Conservation (phyloP, 2,329 filamentous ascomycete species). For the Zymoseptoria ardabiliae region DNA sequence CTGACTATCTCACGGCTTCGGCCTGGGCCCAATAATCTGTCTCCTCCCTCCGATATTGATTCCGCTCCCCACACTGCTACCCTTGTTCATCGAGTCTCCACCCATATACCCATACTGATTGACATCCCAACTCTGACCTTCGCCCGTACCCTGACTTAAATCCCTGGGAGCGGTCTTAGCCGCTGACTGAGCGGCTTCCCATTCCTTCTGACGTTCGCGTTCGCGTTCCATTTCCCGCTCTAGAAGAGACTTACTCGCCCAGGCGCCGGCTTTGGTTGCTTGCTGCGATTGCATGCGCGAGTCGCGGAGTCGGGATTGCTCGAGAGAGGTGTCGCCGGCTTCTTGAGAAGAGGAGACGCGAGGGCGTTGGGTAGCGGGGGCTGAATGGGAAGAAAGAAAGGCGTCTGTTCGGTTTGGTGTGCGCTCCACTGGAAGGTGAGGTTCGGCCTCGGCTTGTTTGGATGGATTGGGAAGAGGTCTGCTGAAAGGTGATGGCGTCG, state of each 20-base stretch:
- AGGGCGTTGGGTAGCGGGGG: conserved; percentile 39
- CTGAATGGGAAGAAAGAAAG: conserved; percentile 50
- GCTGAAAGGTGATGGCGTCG: conserved; percentile 37
- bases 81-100: conserved; percentile 64
- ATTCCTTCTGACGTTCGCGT: conserved; percentile 67
- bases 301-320: conserved; percentile 54
- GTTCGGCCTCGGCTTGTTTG: conserved; percentile 13
- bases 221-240: conserved; percentile 78
- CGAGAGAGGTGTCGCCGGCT: conserved; percentile 27
- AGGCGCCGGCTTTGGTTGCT: conserved; percentile 55
- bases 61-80: conserved; percentile 53
- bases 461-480: conserved; percentile 23
- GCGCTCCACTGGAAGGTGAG: conserved; percentile 17
- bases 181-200: conserved; percentile 68
- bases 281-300: conserved; percentile 52
- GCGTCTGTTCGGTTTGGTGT: conserved; percentile 48
- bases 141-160: conserved; percentile 55
- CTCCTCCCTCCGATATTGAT: conserved; percentile 58
- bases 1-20: conserved; percentile 43
- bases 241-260: conserved; percentile 62
- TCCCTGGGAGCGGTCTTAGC: conserved; percentile 50
- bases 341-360: conserved; percentile 43
- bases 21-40: conserved; percentile 72
- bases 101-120: conserved; percentile 71
- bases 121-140: conserved; percentile 68